A percentile compares a stretch with the other conserved stretches of the same genome.
phyloP scores from a whole-genome alignment of 2,329 filamentous ascomycete species.

The Phaeosphaeriaceae sp. region DNA sequence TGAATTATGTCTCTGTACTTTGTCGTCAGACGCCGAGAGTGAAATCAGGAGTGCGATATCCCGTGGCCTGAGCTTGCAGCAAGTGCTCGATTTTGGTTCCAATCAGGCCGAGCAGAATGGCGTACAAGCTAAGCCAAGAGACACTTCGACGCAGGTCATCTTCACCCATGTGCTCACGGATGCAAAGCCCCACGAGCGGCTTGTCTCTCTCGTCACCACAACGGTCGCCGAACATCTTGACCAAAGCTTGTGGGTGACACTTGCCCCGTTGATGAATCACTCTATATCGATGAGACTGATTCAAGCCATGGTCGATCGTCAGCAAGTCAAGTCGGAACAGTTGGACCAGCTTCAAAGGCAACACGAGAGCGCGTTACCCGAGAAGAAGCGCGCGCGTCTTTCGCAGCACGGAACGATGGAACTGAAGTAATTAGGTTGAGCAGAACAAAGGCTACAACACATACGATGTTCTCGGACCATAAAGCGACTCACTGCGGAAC shows the following conservation, averaged over 20 bases:
- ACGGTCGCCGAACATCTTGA: constrained; percentile 20
- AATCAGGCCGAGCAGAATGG: background rate
- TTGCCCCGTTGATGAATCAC: constrained; percentile 7
- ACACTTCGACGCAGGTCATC: constrained; percentile 10
- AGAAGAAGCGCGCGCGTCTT: background rate
- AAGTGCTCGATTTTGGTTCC: constrained; percentile 1
- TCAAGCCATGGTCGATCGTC: constrained; percentile 9
- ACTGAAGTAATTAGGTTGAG: background rate
- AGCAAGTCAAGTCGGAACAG: constrained; percentile 6
- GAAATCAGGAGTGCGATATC: constrained; percentile 9
- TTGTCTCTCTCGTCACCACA: constrained; percentile 20
- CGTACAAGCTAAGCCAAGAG: background rate
- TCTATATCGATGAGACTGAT: constrained; percentile 9
- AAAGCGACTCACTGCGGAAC: background rate
- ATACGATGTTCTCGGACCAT: background rate
- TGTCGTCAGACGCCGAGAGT: constrained; percentile 7
- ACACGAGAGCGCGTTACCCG: background rate
- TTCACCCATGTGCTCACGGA: constrained; percentile 27
- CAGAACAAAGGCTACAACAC: background rate
- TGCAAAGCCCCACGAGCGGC: constrained; percentile 10
- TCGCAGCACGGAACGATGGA: background rate
- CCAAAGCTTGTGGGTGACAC: constrained; percentile 9
- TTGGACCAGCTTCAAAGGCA: constrained; percentile 2
- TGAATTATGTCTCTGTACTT: constrained; percentile 15
- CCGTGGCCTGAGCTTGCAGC: constrained; percentile 8